A percentile compares a stretch with the other conserved stretches of the same genome.
These are phyloP conservation scores for Lactifluus volemus DNA, from an alignment of 768 basidiomycete genomes.

Conservation along the genomic window DNA sequence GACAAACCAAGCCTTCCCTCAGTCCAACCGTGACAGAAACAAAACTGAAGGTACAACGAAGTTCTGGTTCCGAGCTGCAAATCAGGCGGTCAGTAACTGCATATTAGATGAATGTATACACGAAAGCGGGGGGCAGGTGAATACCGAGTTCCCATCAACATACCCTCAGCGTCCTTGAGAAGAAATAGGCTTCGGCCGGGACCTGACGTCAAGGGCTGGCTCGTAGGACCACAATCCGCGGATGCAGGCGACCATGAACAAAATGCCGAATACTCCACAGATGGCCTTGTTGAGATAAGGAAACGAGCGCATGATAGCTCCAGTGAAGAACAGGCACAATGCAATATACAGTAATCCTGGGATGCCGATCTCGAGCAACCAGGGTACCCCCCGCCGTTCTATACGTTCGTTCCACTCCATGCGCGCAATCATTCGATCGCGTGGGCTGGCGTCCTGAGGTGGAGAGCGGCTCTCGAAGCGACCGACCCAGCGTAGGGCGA, in stretches of 20 bases:
- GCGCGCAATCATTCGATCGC: constrained; percentile 9
- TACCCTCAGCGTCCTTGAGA: neutral
- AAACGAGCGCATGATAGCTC: neutral
- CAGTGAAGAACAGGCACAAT: neutral
- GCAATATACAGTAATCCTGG: constrained; percentile 3
- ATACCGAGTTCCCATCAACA: no score
- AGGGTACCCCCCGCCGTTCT: neutral
- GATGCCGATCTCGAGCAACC: constrained; percentile 9
- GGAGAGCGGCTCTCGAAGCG: neutral
- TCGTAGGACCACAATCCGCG: neutral
- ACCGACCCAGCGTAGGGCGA: constrained; percentile 8
- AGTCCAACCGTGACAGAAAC: no score
- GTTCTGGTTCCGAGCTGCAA: no score
- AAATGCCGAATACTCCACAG: neutral
- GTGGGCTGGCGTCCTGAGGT: neutral
- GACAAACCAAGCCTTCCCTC: no score
- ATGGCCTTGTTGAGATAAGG: neutral
- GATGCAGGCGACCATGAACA: neutral
- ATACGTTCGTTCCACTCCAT: constrained; percentile 12
- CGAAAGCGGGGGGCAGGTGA: neutral
- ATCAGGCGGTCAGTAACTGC: no score
- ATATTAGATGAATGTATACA: no score
- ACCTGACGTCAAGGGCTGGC: constrained; percentile 6
- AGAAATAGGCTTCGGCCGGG: constrained; percentile 1
- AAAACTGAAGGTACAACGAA: no score